Percentiles rank a stretch among this genome's conserved stretches.
Conservation (phyloP, 176 grass and related monocot genomes). For the Cocos nucifera region DNA sequence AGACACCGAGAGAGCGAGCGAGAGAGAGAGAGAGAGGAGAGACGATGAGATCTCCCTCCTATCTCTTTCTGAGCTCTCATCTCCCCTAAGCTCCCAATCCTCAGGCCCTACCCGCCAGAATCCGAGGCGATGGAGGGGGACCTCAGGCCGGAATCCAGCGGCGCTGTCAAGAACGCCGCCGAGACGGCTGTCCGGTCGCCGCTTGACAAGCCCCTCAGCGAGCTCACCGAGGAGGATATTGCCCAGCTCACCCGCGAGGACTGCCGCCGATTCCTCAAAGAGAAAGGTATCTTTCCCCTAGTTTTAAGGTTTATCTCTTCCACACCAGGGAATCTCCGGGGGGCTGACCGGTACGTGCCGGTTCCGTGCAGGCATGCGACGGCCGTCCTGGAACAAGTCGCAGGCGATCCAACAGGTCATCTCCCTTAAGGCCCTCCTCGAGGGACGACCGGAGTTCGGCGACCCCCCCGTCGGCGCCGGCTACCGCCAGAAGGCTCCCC, state of each 20-base stretch:
- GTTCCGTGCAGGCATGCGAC: slow-evolving; percentile 31
- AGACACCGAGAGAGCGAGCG: too few species aligned
- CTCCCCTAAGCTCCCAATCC: too few species aligned
- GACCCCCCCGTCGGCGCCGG: slow-evolving; percentile 15
- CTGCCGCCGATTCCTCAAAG: slow-evolving; percentile 45
- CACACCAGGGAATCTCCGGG: neutral
- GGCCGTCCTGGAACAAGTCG: slow-evolving; percentile 52
- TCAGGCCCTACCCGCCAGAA: too few species aligned
- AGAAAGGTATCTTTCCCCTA: slow-evolving; percentile 22
- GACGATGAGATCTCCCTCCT: too few species aligned
- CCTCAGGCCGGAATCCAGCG: neutral
- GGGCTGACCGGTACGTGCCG: neutral
- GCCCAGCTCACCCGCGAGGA: slow-evolving; percentile 45
- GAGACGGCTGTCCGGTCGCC: neutral
- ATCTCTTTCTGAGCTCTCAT: too few species aligned
- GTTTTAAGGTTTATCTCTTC: too few species aligned
- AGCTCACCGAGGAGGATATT: slow-evolving; percentile 43
- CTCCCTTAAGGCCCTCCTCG: slow-evolving; percentile 38
- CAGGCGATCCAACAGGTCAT: slow-evolving; percentile 49
- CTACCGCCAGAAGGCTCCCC: slow-evolving; percentile 10
- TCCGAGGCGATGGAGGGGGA: too few species aligned
- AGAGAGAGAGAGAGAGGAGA: too few species aligned
- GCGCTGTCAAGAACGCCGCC: slow-evolving; percentile 6
- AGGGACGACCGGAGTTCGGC: slow-evolving; percentile 22
- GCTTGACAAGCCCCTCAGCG: slow-evolving; percentile 29